phyloP scores from a whole-genome alignment of 2,329 filamentous ascomycete species.

The Claviceps fusiformis region DNA sequence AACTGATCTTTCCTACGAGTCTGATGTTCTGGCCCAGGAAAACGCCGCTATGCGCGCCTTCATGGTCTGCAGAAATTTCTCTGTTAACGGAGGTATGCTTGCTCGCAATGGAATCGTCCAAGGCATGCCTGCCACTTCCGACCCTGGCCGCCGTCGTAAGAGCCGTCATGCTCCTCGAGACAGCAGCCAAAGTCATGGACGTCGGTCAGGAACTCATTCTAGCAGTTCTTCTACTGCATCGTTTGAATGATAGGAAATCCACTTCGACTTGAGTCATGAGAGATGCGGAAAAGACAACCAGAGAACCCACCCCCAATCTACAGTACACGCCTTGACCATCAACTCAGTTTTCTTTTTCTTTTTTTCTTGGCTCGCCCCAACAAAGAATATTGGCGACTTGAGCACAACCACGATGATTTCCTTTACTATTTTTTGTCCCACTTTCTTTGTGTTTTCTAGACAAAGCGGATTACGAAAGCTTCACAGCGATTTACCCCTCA shows the following conservation, averaged over 20 bases:
- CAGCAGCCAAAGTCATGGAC: conserved; percentile 29
- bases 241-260: conserved; percentile 31
- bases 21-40: conserved; percentile 72
- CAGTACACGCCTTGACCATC: neutral
- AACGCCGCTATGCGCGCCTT: conserved; percentile 93
- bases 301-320: neutral
- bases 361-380: neutral
- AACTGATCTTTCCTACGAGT: conserved; percentile 74
- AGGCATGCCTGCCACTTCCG: conserved; percentile 41
- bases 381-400: neutral
- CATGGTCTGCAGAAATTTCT: conserved; percentile 96
- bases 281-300: conserved; percentile 1
- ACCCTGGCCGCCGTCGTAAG: conserved; percentile 35
- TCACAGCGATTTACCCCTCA: conserved; percentile 20
- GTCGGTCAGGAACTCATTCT: conserved; percentile 43
- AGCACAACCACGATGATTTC: neutral
- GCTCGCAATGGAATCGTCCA: conserved; percentile 56
- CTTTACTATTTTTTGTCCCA: neutral
- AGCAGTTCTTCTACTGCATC: conserved; percentile 50
- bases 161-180: conserved; percentile 36
- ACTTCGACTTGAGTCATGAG: neutral
- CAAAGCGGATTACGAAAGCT: conserved; percentile 25
- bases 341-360: neutral
- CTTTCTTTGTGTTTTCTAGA: conserved; percentile 2
- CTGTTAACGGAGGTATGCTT: conserved; percentile 87